Evolutionary conservation across 805 yeast genomes (phyloP), one percentile per base, ranked within the genome.

Genomic region (Kuraishia ogatae): DNA sequence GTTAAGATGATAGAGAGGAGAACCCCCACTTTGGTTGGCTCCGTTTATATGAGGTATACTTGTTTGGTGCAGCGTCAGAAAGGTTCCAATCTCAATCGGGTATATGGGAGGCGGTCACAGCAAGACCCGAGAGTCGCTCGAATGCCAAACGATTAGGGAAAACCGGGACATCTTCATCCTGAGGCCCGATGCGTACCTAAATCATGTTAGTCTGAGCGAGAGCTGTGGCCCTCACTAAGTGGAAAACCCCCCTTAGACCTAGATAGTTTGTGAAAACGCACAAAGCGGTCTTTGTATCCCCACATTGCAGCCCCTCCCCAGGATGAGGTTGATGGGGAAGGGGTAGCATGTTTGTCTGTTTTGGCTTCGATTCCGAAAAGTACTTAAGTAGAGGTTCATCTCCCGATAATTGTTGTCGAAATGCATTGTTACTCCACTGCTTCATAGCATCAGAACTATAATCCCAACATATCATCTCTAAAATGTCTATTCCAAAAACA

Each of bases 401-500:
- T 35, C 43, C 43, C 43, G 4, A 3, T 11, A 15, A 15, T 10
- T 35, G n/a, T 3, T 10, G 17, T 35, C 4, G 4, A 8, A 8
- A 35, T 35, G 6, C n/a, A 13, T 13, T 11, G 17, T 11, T 35
- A 8, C 43, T 35, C 17, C 43, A 35, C 43, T 35, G 43, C 43
- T 35, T 35, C 43, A 35, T 8, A 35, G 43, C 43, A 35, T 35
- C n/a, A 13, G 4, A 35, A 35, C 43, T 15, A 35, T 15, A 35
- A 35, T 17, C 17, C 43, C 15, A 35, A 15, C 43, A 35, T 35
- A 8, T 10, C 43, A 8, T 35, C 43, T 35, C 43, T 15, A 35
- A 8, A 35, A 52, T 52, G 53, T 17, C 53, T 17, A 71, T 85
- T 62, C 91, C 91, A 68, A 66, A 71, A 56, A 80, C 82, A 55